phyloP scores from a whole-genome alignment of 2,329 filamentous ascomycete species.

The Rhinocladiella similis region DNA sequence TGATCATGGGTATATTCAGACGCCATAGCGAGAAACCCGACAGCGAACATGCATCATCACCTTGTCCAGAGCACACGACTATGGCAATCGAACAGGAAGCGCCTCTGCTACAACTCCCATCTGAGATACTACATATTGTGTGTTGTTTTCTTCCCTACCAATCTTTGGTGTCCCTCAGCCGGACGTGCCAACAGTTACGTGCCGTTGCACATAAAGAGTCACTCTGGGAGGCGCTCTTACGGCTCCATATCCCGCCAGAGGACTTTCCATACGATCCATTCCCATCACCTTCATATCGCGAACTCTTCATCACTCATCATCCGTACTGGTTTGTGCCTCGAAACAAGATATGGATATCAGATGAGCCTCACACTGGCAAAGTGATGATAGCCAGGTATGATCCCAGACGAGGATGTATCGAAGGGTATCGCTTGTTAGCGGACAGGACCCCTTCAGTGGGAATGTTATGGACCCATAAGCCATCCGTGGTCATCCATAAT shows the following conservation, averaged over 20 bases:
- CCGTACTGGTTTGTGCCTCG: slow-evolving; percentile 81
- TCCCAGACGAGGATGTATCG: slow-evolving; percentile 69
- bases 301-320: slow-evolving; percentile 73
- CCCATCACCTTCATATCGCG: slow-evolving; percentile 64
- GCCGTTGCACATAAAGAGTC: slow-evolving; percentile 64
- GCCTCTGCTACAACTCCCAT: slow-evolving; percentile 54
- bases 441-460: slow-evolving; percentile 57
- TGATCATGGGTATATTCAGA: slow-evolving; percentile 11
- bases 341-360: slow-evolving; percentile 83
- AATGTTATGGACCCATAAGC: slow-evolving; percentile 65
- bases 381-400: slow-evolving; percentile 78
- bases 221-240: slow-evolving; percentile 71
- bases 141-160: slow-evolving; percentile 64
- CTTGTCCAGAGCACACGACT: slow-evolving; percentile 1
- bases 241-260: slow-evolving; percentile 63
- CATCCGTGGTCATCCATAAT: slow-evolving; percentile 66
- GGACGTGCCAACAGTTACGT: slow-evolving; percentile 63
- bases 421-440: slow-evolving; percentile 75
- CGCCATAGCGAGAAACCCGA: background rate
- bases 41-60: background rate
- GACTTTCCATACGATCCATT: slow-evolving; percentile 49
- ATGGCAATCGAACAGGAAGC: slow-evolving; percentile 17
- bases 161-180: slow-evolving; percentile 62
- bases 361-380: slow-evolving; percentile 71
- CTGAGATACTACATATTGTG: slow-evolving; percentile 74